Conservation (phyloP, 2,329 filamentous ascomycete species). For the Verticillium dahliae region DNA sequence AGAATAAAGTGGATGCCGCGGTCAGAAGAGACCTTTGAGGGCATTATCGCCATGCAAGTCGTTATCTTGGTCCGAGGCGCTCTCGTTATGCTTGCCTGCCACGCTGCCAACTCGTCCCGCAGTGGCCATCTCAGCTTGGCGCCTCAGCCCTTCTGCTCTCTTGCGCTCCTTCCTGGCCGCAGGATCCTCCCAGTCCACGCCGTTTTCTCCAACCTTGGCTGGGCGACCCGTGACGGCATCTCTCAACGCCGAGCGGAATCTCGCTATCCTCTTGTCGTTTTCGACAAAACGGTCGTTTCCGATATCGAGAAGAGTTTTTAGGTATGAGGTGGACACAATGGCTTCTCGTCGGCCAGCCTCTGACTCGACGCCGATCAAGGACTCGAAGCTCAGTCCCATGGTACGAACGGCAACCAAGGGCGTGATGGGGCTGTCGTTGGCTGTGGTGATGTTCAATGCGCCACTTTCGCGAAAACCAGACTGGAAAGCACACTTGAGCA, state of each 20-base stretch:
- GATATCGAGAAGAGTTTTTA: constrained; percentile 60
- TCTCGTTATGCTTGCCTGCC: neutral
- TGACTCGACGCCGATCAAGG: constrained; percentile 58
- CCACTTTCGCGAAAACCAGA: constrained; percentile 90
- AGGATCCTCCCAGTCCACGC: constrained; percentile 48
- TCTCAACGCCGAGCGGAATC: constrained; percentile 51
- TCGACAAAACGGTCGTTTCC: constrained; percentile 69
- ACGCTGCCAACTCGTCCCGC: neutral
- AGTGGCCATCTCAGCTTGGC: constrained; percentile 34
- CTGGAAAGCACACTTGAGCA: constrained; percentile 69
- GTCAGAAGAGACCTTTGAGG: neutral
- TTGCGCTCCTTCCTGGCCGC: constrained; percentile 47
- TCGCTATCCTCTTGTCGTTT: constrained; percentile 60
- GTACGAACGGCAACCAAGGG: constrained; percentile 84
- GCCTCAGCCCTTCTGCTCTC: constrained; percentile 49
- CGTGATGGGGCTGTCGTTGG: constrained; percentile 23
- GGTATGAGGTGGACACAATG: constrained; percentile 60
- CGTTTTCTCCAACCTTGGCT: constrained; percentile 22
- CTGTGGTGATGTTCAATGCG: constrained; percentile 51
- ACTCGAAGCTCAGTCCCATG: constrained; percentile 75
- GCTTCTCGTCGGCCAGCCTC: constrained; percentile 28
- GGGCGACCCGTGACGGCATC: constrained; percentile 20
- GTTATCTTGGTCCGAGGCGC: neutral
- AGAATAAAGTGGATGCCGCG: neutral
- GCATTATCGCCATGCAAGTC: neutral